A percentile compares a stretch with the other conserved stretches of the same genome.
These are phyloP conservation scores for Brassica rapa DNA, from an alignment of 345 rosid genomes.

Conservation along the genomic window DNA sequence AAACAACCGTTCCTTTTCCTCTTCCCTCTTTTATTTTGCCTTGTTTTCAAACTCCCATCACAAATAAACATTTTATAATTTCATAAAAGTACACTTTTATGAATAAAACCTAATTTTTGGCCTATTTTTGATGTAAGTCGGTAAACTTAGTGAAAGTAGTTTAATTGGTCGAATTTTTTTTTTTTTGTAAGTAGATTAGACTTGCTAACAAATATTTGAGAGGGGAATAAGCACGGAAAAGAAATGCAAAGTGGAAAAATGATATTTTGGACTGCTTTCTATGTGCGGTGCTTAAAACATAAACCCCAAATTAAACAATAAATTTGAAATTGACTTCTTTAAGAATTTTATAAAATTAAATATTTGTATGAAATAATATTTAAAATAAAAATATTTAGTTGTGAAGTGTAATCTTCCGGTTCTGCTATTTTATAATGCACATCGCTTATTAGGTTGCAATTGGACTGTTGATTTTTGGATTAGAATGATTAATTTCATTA, in stretches of 20 bases:
- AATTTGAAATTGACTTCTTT: too few species aligned
- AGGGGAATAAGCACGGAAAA: not conserved
- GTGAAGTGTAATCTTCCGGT: too few species aligned
- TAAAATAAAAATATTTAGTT: too few species aligned
- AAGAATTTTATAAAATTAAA: too few species aligned
- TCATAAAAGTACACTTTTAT: not conserved
- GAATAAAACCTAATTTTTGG: not conserved
- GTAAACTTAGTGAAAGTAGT: not conserved
- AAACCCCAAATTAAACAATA: too few species aligned
- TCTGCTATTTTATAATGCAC: too few species aligned
- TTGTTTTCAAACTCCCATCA: constrained; percentile 12
- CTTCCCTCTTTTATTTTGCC: constrained; percentile 14
- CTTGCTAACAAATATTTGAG: not conserved
- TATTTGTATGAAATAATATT: too few species aligned
- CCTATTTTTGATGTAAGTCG: not conserved
- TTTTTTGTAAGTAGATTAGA: not conserved
- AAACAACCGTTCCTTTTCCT: constrained; percentile 27
- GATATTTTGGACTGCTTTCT: not conserved
- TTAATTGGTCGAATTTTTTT: not conserved
- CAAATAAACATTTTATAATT: not conserved
- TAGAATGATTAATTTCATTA: too few species aligned
- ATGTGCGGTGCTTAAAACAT: too few species aligned
- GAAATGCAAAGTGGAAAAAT: not conserved
- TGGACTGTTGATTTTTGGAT: too few species aligned
- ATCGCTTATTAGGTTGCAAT: too few species aligned